Base-by-base conservation (phyloP, 176 grass and related monocot genomes). In the Microstegium vimineum region DNA sequence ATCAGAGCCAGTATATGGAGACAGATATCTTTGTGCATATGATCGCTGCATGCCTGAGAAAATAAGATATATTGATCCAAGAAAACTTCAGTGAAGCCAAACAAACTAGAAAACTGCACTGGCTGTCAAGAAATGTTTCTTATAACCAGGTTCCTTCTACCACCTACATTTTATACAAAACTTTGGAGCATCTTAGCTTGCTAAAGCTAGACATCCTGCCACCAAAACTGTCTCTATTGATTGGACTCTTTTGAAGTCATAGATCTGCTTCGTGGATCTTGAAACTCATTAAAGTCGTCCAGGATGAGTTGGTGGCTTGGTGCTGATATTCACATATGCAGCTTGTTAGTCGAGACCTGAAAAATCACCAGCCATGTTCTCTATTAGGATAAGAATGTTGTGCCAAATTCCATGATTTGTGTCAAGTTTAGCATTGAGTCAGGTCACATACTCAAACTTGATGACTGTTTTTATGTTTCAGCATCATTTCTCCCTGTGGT, bases 81-180 rank as follows among this genome's bases (percentile, higher is more conserved):
- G 69, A 83, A 87, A 27, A 77, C 76, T 81, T 74, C 49, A 33
- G 30, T 45, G 62, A 74, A 73, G 65, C 49, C 26, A 30, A 62
- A 72, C 56, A 80, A 67, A 31, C 62, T 75, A 81, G 38, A 79
- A 89, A 75, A 80, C 76, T 69, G 27, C 59, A 88, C 28, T 26
- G n/a, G 23, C 40, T 33, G 7, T 76, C 62, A 75, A 52, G 82
- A 46, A 70, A 70, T 76, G 37, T 54, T 75, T 31, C 56, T 69
- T 67, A 47, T 79, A 74, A 84, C 81, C 37, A 60, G 63, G 38
- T 70, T 75, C 61, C 62, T 68, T 71, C 49, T 84, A 80, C 47
- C 30, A 75, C 31, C 62, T 84, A 84, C 12, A 69, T 84, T 73
- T 84, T 69, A 84, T 81, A 89, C 82, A 89, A 83, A 88, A 84